A percentile compares a stretch with the other conserved stretches of the same genome.
phyloP scores from a whole-genome alignment of 2,329 filamentous ascomycete species.

The Aspergillus sp. region DNA sequence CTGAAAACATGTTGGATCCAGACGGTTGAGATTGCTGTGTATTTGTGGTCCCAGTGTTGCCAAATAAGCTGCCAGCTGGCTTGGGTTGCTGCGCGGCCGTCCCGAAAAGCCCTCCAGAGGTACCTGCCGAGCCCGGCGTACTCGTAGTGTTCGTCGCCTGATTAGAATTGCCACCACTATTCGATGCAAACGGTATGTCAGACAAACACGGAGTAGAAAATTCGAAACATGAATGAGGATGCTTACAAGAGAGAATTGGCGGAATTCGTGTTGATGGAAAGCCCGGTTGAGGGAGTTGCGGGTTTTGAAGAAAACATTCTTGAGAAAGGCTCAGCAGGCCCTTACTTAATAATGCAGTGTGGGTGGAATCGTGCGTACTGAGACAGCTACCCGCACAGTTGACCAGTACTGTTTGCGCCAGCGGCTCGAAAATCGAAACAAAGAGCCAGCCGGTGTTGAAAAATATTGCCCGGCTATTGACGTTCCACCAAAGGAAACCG shows the following conservation, averaged over 20 bases:
- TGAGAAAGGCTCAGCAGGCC: background rate
- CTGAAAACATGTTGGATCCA: conserved; percentile 35
- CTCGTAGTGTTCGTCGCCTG: conserved; percentile 28
- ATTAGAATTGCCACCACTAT: conserved; percentile 30
- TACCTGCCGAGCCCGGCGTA: conserved; percentile 27
- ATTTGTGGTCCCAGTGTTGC: conserved; percentile 22
- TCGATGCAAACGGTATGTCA: conserved; percentile 10
- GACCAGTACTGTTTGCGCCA: background rate
- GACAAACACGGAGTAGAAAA: background rate
- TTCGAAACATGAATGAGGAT: background rate
- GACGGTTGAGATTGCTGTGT: conserved; percentile 29
- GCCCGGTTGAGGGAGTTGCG: conserved; percentile 32
- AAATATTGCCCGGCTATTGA: background rate
- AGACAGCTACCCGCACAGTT: background rate
- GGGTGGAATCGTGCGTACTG: background rate
- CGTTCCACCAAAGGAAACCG: background rate
- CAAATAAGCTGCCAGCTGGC: conserved; percentile 34
- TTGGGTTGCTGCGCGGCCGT: conserved; percentile 31
- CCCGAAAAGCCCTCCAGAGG: conserved; percentile 32
- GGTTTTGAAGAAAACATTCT: conserved; percentile 40
- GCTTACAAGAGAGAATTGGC: conserved; percentile 51
- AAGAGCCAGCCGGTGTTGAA: background rate
- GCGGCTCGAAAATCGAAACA: background rate
- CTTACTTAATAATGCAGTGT: background rate
- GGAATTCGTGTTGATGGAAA: conserved; percentile 56